phyloP scores from a whole-genome alignment of 306 rosid genomes.

The Adenanthera pavonina region DNA sequence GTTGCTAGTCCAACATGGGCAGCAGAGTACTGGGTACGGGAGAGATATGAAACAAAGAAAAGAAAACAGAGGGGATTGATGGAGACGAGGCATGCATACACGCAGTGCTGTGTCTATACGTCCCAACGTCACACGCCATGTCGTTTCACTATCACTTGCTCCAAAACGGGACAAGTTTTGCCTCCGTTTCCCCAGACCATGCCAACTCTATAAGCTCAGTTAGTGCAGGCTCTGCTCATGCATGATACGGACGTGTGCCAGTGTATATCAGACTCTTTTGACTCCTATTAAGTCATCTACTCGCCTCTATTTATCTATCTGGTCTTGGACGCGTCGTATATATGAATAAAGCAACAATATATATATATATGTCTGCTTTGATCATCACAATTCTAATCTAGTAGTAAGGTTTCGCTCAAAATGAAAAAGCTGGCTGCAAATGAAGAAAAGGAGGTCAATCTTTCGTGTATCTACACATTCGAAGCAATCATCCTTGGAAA shows the following conservation, averaged over 20 bases:
- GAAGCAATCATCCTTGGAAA: constrained; percentile 5
- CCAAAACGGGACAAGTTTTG: background rate
- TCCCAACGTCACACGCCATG: constrained; percentile 5
- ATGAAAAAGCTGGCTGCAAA: background rate
- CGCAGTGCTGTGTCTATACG: background rate
- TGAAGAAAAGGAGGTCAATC: background rate
- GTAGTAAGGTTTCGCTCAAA: background rate
- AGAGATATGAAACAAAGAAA: background rate
- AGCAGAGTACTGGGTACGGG: no score
- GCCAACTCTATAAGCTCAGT: background rate
- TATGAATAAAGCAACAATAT: background rate
- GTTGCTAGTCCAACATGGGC: no score
- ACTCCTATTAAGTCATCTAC: background rate
- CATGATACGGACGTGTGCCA: no score
- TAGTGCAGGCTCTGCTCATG: background rate
- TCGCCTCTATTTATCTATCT: no score
- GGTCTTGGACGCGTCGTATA: background rate
- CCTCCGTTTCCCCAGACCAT: background rate
- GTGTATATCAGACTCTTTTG: no score
- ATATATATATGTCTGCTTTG: background rate
- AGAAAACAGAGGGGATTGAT: background rate
- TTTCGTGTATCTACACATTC: background rate
- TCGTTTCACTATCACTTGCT: background rate
- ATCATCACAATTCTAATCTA: background rate
- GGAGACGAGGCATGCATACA: background rate